Conservation (phyloP, 495 filamentous ascomycete species). For the Podospora didyma region DNA sequence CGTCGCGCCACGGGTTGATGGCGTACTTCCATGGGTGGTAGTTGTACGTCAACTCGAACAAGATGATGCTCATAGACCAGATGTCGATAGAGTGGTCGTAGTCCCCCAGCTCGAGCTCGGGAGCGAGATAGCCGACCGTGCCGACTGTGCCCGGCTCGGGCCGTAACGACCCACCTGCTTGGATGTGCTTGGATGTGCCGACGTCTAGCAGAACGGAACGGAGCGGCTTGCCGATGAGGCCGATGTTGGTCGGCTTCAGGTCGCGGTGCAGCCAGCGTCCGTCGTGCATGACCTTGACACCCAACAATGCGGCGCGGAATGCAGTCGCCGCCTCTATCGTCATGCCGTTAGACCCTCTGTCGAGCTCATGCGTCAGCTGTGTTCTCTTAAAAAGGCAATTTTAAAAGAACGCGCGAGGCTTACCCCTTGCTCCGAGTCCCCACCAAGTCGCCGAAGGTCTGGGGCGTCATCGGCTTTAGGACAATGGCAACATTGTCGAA, state of each 20-base stretch:
- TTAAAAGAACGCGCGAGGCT: slow-evolving; percentile 3
- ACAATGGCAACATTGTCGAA: slow-evolving; percentile 4
- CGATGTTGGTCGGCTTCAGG: slow-evolving; percentile 10
- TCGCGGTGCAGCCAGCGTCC: slow-evolving; percentile 4
- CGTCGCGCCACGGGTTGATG: slow-evolving; percentile 1
- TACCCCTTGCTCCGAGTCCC: slow-evolving; percentile 2
- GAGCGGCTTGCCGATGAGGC: slow-evolving; percentile 9
- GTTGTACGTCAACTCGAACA: slow-evolving; percentile 11
- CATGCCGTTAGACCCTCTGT: slow-evolving; percentile 2
- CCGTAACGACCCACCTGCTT: slow-evolving; percentile 8
- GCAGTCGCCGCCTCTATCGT: not conserved
- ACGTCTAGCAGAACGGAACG: slow-evolving; percentile 14
- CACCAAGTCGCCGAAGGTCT: slow-evolving; percentile 3
- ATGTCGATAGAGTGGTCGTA: slow-evolving; percentile 18
- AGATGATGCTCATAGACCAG: slow-evolving; percentile 16
- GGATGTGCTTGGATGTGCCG: slow-evolving; percentile 5
- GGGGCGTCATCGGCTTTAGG: too few species aligned
- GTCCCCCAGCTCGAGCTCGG: slow-evolving; percentile 13
- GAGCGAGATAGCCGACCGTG: slow-evolving; percentile 17
- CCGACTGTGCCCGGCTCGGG: slow-evolving; percentile 11
- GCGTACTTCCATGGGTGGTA: slow-evolving; percentile 13
- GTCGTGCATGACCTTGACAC: slow-evolving; percentile 2
- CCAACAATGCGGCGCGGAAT: slow-evolving; percentile 1
- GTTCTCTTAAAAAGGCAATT: slow-evolving; percentile 3
- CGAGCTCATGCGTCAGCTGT: slow-evolving; percentile 3